Conservation (phyloP, 306 rosid species). For the Neltuma alba region DNA sequence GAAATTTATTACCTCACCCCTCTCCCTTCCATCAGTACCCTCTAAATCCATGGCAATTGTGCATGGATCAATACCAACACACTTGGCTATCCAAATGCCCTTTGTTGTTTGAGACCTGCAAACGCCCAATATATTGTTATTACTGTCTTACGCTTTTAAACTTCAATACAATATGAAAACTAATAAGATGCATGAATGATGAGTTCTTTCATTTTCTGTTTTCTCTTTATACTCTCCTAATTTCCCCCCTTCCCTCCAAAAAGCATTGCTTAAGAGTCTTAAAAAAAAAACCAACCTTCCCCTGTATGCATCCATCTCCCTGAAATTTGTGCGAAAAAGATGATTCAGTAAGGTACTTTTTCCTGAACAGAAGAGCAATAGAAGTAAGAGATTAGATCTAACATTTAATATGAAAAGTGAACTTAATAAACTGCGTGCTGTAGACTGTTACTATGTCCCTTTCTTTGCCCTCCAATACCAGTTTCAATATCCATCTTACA, state of each 20-base stretch:
- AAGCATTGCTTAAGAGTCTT: neutral
- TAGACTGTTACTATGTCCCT: neutral
- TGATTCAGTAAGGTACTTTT: constrained; percentile 91
- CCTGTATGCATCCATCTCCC: constrained; percentile 92
- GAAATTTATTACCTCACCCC: constrained; percentile 82
- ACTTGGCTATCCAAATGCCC: constrained; percentile 92
- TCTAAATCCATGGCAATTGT: constrained; percentile 98
- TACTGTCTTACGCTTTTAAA: neutral
- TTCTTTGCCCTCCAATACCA: neutral
- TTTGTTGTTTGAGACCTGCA: constrained; percentile 88
- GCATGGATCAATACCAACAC: constrained; percentile 81
- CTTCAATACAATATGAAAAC: neutral
- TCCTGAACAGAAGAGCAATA: constrained; percentile 53
- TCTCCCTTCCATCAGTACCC: constrained; percentile 98
- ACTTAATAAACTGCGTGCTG: neutral
- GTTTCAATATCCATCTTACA: neutral
- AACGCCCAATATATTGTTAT: constrained; percentile 21
- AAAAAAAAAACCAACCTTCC: constrained; percentile 68
- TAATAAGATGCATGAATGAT: neutral
- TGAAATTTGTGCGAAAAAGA: constrained; percentile 76
- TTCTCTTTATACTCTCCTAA: neutral
- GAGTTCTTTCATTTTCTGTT: neutral
- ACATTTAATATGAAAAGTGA: neutral
- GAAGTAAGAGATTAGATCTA: constrained; percentile 19
- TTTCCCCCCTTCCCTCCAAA: neutral